Conservation (phyloP, 2,329 filamentous ascomycete genomes). For the Dactylellina cionopaga region DNA sequence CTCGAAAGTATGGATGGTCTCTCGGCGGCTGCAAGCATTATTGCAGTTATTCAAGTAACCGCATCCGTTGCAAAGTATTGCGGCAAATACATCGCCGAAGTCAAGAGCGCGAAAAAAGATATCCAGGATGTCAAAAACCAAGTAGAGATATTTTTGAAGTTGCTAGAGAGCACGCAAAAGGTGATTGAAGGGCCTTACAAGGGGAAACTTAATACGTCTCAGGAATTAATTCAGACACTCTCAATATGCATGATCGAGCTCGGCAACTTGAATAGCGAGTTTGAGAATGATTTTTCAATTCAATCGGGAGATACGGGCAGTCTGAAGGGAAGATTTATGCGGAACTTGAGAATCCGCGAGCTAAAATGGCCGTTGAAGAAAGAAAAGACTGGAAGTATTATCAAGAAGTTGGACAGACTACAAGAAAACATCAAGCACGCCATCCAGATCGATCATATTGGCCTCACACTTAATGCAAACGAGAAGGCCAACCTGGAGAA, state of each 20-base stretch:
- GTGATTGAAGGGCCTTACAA: neutral
- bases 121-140: neutral
- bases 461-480: constrained; percentile 1
- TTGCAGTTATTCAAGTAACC: constrained; percentile 23
- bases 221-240: neutral
- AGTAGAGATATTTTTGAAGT: neutral
- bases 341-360: neutral
- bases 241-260: neutral
- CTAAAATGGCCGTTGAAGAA: constrained; percentile 16
- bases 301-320: neutral
- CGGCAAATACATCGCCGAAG: constrained; percentile 2
- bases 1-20: constrained; percentile 31
- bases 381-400: neutral
- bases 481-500: constrained; percentile 7
- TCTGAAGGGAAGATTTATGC: neutral
- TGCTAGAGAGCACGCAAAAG: neutral
- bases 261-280: neutral
- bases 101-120: constrained; percentile 25
- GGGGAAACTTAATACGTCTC: neutral
- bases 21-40: constrained; percentile 33
- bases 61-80: constrained; percentile 14
- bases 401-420: neutral
- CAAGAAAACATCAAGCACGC: neutral
- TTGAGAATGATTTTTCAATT: neutral
- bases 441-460: constrained; percentile 13